Evolutionary conservation across 2,329 filamentous ascomycete genomes (phyloP), one percentile per base, ranked within the genome.

Genomic region (Nannizziopsis arthrosporioides): DNA sequence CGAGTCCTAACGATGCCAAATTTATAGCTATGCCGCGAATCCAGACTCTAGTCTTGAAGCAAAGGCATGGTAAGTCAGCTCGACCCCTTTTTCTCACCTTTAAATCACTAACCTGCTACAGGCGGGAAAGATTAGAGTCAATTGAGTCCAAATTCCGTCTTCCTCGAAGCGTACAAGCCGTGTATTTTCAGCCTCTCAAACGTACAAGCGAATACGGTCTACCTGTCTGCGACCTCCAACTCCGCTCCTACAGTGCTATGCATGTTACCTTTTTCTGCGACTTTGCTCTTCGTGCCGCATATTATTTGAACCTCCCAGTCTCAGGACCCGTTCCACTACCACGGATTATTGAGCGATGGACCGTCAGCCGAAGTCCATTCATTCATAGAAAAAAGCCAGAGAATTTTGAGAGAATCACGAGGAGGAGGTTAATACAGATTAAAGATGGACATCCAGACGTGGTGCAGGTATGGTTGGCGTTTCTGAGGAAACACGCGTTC

Each of bases 301-400:
- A 96, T 71, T 98, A 90, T 69, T 79, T 95, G 37, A 80, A 84
- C 14, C 80, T 98, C 1, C 84, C 88, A 8, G 88, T 88, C 2
- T 84, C 78, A 41, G 92, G 92, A 0, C 89, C 92, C 5, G 74
- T 92, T 5, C 87, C 90, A 9, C 73, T 98, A 14, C 92, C 92
- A 1, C 80, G 83, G 50, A 87, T 90, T 55, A 84, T 78, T 12
- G 86, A 98, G 72, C 80, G 89, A 59, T 98, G 92, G 92, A 96
- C 92, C 0, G 88, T 96, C 1, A 87, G 88, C 8, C 78, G 80
- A 60, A 80, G 80, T 61, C 84, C 85, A 65, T 98, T 98, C 72
- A 86, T 95, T 56, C 85, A 87, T 73, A 98, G 96, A 71, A 98
- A 98, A 71, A 83, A 80, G 34, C 89, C 98, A 68, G 92, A 98